Percentiles rank a stretch among this genome's conserved stretches.
Conservation (phyloP, 371 early-diverging fungal genomes). For the Parasitella parasitica region DNA sequence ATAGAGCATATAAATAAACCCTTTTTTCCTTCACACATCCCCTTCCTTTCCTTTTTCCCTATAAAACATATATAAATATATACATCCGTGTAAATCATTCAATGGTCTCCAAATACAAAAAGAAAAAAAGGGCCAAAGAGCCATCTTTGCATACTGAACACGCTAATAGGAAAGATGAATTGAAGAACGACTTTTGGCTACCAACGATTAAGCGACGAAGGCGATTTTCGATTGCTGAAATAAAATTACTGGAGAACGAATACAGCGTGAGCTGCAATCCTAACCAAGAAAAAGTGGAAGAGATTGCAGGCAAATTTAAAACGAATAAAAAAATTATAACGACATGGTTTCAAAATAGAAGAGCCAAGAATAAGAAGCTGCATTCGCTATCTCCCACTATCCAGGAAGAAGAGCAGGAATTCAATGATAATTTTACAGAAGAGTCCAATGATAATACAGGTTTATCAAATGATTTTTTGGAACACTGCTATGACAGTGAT, state of each 20-base stretch:
- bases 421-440: background rate
- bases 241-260: conserved; percentile 24
- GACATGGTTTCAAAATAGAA: conserved; percentile 48
- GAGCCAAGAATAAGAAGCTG: conserved; percentile 35
- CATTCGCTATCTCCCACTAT: background rate
- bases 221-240: conserved; percentile 30
- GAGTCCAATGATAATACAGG: background rate
- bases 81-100: too few species aligned
- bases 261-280: conserved; percentile 26
- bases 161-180: background rate
- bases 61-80: too few species aligned
- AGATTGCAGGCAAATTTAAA: conserved; percentile 17
- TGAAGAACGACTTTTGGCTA: conserved; percentile 21
- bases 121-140: background rate
- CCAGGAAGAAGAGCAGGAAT: background rate
- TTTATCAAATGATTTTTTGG: background rate
- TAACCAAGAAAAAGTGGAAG: conserved; percentile 19
- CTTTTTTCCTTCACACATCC: background rate
- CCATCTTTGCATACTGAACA: background rate
- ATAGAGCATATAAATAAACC: background rate
- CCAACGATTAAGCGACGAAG: conserved; percentile 38
- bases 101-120: background rate
- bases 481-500: background rate
- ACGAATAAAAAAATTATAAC: conserved; percentile 35
- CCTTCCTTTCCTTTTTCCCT: background rate